Evolutionary conservation across 768 basidiomycete species (phyloP).

Genomic region (Lentinula sp.): DNA sequence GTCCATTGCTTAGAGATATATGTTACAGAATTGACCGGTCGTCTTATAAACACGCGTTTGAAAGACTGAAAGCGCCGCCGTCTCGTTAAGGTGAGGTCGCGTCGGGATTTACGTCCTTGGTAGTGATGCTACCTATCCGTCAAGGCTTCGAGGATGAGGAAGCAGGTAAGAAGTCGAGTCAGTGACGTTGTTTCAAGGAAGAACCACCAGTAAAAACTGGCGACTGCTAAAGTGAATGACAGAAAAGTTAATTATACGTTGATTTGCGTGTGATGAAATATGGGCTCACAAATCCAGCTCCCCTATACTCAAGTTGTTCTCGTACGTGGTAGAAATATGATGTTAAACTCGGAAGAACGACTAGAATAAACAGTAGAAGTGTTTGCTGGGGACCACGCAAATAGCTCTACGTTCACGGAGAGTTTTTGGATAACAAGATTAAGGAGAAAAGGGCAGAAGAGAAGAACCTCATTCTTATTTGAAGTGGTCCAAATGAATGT

Average conservation of each 20-base stretch:
- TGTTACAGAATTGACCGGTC: too few relatives aligned
- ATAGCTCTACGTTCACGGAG: too few relatives aligned
- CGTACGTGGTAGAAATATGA: too few relatives aligned
- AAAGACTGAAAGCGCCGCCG: background rate
- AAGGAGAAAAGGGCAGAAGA: background rate
- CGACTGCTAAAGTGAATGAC: background rate
- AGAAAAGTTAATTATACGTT: background rate
- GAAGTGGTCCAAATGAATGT: background rate
- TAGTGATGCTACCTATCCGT: background rate
- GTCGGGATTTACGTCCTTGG: constrained; percentile 5
- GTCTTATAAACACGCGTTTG: background rate
- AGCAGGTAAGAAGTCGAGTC: background rate
- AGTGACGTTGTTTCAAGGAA: background rate
- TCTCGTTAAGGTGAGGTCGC: background rate
- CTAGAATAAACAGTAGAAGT: background rate
- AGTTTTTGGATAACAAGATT: too few relatives aligned
- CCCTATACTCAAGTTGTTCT: too few relatives aligned
- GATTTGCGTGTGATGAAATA: too few relatives aligned
- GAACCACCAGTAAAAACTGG: background rate
- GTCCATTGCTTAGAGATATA: background rate
- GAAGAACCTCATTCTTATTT: background rate
- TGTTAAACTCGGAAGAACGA: too few relatives aligned
- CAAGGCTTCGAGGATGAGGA: background rate
- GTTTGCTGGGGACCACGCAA: background rate
- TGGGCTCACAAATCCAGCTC: too few relatives aligned